These are phyloP conservation scores for Aspergillus ustus DNA, from an alignment of 2,329 filamentous ascomycete genomes.

Conservation along the genomic window DNA sequence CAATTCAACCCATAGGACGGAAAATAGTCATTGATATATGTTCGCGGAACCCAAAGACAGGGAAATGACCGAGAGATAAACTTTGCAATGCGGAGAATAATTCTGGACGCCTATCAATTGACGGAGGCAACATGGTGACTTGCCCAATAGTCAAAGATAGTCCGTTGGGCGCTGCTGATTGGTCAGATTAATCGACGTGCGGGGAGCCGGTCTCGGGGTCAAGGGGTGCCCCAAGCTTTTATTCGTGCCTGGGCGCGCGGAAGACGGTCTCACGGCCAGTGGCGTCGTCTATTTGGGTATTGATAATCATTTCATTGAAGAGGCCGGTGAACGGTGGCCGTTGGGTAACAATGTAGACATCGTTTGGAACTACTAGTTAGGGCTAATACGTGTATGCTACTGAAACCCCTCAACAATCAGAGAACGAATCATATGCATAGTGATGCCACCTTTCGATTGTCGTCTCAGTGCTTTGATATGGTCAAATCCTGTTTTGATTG, in stretches of 20 bases:
- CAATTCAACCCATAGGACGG: neutral
- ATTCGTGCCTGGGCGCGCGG: neutral
- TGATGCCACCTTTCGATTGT: neutral
- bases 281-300: neutral
- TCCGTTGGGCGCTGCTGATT: neutral
- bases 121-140: neutral
- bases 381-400: neutral
- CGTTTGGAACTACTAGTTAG: neutral
- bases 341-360: neutral
- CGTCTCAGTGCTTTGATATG: neutral
- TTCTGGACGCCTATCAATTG: neutral
- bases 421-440: constrained; percentile 11
- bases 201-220: constrained; percentile 6
- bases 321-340: neutral
- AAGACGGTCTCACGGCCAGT: neutral
- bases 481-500: constrained; percentile 7
- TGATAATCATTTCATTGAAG: neutral
- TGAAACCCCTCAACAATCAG: neutral
- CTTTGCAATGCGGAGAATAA: constrained; percentile 2
- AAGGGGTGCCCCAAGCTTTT: neutral
- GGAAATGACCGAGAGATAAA: constrained; percentile 2
- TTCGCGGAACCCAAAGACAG: too few relatives aligned
- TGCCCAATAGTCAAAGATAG: neutral
- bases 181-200: constrained; percentile 15
- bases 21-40: constrained; percentile 1